Base-by-base conservation (phyloP, 805 yeast genomes). In the Starmerella tilneyi region DNA sequence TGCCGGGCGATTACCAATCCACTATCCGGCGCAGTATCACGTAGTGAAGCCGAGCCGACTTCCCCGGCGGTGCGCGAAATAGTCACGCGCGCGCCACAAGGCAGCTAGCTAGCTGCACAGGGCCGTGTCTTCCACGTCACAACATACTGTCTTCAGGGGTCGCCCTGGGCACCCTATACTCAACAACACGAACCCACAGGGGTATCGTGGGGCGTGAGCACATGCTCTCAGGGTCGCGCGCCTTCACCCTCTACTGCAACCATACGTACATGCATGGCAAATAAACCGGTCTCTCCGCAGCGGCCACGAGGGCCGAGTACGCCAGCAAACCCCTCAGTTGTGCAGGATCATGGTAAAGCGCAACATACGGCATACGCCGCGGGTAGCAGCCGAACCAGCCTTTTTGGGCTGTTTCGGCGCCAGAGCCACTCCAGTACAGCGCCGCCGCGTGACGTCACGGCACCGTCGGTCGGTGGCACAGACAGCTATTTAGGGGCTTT, bases 321-420 rank as follows among this genome's bases (percentile, higher is more conserved):
- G 22, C 35, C 49, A 9, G 28, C 41, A 21, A 11, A 24, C 16
- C 41, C 48, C 16, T 19, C 41, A 20, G 41, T 47, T 2, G 47
- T 29, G 4, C 24, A 16, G 9, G 50, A 43, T 29, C 41, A 44
- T 32, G 47, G 48, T 27, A 15, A 19, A 9, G 50, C 23, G 26
- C 44, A 38, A 21, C 40, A 15, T 21, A 19, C 24, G 40, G 23
- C 36, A 22, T 4, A 5, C 9, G 13, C 9, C 16, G 29, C 37
- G 29, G 46, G 47, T 7, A 44, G 49, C 48, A 45, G 49, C 33
- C 49, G 53, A 17, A 27, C 36, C 17, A 49, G 51, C 39, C 42
- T 53, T 38, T 47, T 53, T 32, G 42, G 47, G 9, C 43, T 57
- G 35, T 56, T 56, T 26, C 33, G 58, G 11, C 50, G 46, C 23